Evolutionary conservation across 257 asterid species (phyloP), one percentile per base, ranked within the genome.

Genomic region (Phtheirospermum japonicum): DNA sequence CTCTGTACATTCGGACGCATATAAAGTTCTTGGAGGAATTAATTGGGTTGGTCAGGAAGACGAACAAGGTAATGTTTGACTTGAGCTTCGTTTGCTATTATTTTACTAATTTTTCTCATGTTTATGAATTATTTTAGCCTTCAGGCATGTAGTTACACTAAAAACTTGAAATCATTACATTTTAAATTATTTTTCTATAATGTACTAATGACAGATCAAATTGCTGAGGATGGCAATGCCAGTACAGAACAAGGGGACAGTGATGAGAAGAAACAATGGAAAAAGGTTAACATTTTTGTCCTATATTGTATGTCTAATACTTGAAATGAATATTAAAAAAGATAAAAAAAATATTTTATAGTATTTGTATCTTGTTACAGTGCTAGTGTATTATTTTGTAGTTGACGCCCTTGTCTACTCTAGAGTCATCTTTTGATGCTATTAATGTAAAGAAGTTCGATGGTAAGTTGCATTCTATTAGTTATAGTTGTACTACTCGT

Each of bases 1-100:
- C 79, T 89, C 97, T 0, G 90, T 67, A n/a, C n/a, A n/a, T n/a
- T n/a, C n/a, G n/a, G n/a, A n/a, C n/a, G n/a, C n/a, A n/a, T n/a
- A n/a, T n/a, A 92, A 92, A 82, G 96, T 92, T 68, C 96, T 92
- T 67, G 96, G 94, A 80, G 97, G 95, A 74, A 92, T 92, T 63
- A 92, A 89, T 71, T 85, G 97, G 62, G 99, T 85, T 76, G 96
- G 99, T 57, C 85, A 65, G 64, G 99, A 81, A 67, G 72, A 82
- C 73, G 95, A 82, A 60, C 82, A 75, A 85, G 97, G 97, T 89
- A 50, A 67, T 71, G 19, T 51, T 69, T 57, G 69, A 34, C 28
- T 32, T 37, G n/a, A 39, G 28, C 72, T 61, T 66, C 61, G 19
- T 19, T n/a, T 63, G 31, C 58, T 54, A 19, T 70, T 31, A 20